Evolutionary conservation across 2,329 filamentous ascomycete species (phyloP), one percentile per base, ranked within the genome.

Genomic region (Alternaria panax): DNA sequence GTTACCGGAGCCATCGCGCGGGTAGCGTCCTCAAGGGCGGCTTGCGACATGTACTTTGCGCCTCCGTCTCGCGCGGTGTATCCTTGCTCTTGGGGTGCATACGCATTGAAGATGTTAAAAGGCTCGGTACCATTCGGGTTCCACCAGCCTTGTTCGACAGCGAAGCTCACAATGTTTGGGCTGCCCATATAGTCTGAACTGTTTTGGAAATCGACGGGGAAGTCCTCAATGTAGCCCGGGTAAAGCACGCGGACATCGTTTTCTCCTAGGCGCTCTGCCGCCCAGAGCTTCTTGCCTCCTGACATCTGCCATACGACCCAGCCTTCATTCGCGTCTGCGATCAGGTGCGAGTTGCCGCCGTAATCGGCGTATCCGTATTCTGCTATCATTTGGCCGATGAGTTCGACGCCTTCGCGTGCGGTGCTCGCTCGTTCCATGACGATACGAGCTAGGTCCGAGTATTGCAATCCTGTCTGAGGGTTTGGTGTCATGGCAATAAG

Each of bases 1-100:
- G 82, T 83, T n/a, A 85, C 70, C 0, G 84, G 83, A 1, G 76
- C 78, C 71, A 82, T 83, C 16, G 79, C 74, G 1, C 68, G 67
- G 1, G 75, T 77, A 1, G 74, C 75, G n/a, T 76, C 66, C 50
- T 77, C 75, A 2, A 77, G 69, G 1, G 73, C 72, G 8, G 71
- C 74, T 60, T 76, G 75, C 1, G 74, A 77, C 74, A 78, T 77
- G 61, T 76, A 77, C 51, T 76, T 78, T 64, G 72, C 75, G 4
- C 75, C 75, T 14, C 75, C 75, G 25, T 77, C 65, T 38, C 74
- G 62, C 20, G 75, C 75, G 2, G 71, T 72, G 38, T 74, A 70
- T 16, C 69, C 70, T 14, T 55, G 62, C 5, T 62, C 70, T 32
- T 74, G 68, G 3, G 68, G 60, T 5, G 73, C 75, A 52, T 77